These are phyloP conservation scores for Raffaelea deltoideospora DNA, from an alignment of 2,329 filamentous ascomycete species.

Conservation along the genomic window DNA sequence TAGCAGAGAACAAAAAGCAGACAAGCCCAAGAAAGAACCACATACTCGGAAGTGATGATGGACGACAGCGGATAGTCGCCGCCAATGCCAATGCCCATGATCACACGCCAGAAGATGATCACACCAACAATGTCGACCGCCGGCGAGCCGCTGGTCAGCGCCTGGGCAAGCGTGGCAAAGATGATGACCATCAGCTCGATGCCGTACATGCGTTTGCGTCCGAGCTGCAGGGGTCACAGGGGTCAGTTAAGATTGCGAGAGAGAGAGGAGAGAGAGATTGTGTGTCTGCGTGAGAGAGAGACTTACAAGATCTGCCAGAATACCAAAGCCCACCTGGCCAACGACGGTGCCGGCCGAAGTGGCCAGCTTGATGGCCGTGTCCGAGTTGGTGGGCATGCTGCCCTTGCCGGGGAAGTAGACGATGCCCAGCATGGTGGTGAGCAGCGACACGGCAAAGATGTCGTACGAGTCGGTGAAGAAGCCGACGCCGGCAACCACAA, in stretches of 20 bases:
- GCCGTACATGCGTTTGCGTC: slow-evolving; percentile 48
- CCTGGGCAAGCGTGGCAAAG: slow-evolving; percentile 59
- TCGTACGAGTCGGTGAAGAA: slow-evolving; percentile 77
- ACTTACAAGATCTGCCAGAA: slow-evolving; percentile 45
- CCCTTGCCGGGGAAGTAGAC: slow-evolving; percentile 52
- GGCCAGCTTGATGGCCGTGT: slow-evolving; percentile 74
- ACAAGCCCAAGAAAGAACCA: neutral
- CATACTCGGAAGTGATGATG: slow-evolving; percentile 63
- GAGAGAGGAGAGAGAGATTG: neutral
- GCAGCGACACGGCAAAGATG: slow-evolving; percentile 63
- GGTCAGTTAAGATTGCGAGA: too few relatives aligned
- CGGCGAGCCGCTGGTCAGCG: slow-evolving; percentile 47
- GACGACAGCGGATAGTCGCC: slow-evolving; percentile 72
- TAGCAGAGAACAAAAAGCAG: neutral
- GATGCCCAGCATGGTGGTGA: slow-evolving; percentile 63
- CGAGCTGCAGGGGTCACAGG: slow-evolving; percentile 9
- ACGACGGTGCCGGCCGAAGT: slow-evolving; percentile 74
- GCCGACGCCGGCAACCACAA: slow-evolving; percentile 66
- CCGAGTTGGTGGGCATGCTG: slow-evolving; percentile 48
- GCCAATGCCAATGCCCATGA: slow-evolving; percentile 59
- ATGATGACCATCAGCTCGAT: slow-evolving; percentile 70
- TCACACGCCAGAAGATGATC: slow-evolving; percentile 67
- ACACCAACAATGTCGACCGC: slow-evolving; percentile 48
- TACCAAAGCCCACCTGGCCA: slow-evolving; percentile 68
- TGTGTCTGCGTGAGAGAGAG: too few relatives aligned